A percentile compares a stretch with the other conserved stretches of the same genome.
Conservation (phyloP, 129 eudicot genomes). For the sunflower (Helianthus annuus) region DNA sequence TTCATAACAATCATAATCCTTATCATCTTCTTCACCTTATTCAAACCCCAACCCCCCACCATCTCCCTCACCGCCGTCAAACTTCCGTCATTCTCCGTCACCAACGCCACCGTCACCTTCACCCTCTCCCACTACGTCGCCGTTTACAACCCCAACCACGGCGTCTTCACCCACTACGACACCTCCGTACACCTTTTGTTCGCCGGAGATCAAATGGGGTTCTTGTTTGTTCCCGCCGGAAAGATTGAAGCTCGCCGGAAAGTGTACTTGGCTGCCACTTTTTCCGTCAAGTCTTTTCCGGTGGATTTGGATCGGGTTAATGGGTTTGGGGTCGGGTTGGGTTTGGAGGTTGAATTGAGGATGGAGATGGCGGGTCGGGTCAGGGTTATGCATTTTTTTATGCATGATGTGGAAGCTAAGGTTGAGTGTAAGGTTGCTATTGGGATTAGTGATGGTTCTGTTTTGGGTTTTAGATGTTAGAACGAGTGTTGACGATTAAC, state of each 20-base stretch:
- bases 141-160: slow-evolving; percentile 79
- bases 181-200: slow-evolving; percentile 68
- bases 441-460: slow-evolving; percentile 63
- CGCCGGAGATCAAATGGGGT: slow-evolving; percentile 61
- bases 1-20: slow-evolving; percentile 50
- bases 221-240: slow-evolving; percentile 87
- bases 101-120: slow-evolving; percentile 71
- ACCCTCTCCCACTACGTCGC: slow-evolving; percentile 81
- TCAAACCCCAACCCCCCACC: slow-evolving; percentile 65
- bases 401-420: slow-evolving; percentile 56
- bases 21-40: slow-evolving; percentile 68
- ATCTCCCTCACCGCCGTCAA: slow-evolving; percentile 65
- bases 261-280: slow-evolving; percentile 70
- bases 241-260: slow-evolving; percentile 60
- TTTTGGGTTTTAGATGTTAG: slow-evolving; percentile 70
- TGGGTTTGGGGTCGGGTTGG: slow-evolving; percentile 54
- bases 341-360: slow-evolving; percentile 63
- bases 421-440: slow-evolving; percentile 54
- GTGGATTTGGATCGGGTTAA: slow-evolving; percentile 35
- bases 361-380: slow-evolving; percentile 84
- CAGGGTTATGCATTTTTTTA: slow-evolving; percentile 57
- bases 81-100: slow-evolving; percentile 72
- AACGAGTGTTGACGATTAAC: no score
- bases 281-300: slow-evolving; percentile 60
- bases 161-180: slow-evolving; percentile 77